A percentile compares a stretch with the other conserved stretches of the same genome.
Evolutionary conservation across 1,284 basidiomycete genomes (phyloP).

Genomic region (Microbotryum saponariae): DNA sequence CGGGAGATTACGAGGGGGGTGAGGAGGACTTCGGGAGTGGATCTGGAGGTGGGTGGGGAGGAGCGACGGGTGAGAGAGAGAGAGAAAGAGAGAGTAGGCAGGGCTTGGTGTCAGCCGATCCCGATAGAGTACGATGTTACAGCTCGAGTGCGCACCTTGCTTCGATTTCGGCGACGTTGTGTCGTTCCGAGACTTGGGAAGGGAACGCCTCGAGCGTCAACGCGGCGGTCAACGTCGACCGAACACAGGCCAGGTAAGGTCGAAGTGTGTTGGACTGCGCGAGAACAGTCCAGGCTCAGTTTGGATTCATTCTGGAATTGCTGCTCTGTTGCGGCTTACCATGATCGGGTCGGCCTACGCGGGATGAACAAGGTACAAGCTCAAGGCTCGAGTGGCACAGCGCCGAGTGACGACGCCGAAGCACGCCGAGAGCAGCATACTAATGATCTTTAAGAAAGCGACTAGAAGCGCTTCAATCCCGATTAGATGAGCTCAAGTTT

Average conservation of each 20-base stretch:
- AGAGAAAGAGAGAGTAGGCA: background rate
- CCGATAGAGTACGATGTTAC: slow-evolving; percentile 3
- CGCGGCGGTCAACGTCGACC: slow-evolving; percentile 93
- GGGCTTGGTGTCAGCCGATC: background rate
- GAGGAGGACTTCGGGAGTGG: slow-evolving; percentile 86
- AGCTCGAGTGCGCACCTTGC: slow-evolving; percentile 52
- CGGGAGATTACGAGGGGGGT: slow-evolving; percentile 88
- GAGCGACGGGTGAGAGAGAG: background rate
- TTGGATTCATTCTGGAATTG: no score
- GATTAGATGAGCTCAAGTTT: no score
- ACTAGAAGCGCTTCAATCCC: no score
- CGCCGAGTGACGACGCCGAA: no score
- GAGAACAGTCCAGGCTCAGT: no score
- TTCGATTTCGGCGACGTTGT: slow-evolving; percentile 94
- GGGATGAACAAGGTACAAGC: no score
- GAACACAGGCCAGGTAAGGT: slow-evolving; percentile 91
- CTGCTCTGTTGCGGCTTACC: background rate
- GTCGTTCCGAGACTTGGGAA: slow-evolving; percentile 91
- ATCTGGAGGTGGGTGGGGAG: slow-evolving; percentile 46
- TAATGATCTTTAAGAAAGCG: no score
- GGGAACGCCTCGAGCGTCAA: slow-evolving; percentile 95
- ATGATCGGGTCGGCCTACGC: background rate
- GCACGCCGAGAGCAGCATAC: no score
- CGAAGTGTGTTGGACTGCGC: slow-evolving; percentile 60
- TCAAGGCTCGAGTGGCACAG: no score